These are phyloP conservation scores for Blepharisma japonicum DNA, from an alignment of 73 alveolate species.

Conservation along the genomic window DNA sequence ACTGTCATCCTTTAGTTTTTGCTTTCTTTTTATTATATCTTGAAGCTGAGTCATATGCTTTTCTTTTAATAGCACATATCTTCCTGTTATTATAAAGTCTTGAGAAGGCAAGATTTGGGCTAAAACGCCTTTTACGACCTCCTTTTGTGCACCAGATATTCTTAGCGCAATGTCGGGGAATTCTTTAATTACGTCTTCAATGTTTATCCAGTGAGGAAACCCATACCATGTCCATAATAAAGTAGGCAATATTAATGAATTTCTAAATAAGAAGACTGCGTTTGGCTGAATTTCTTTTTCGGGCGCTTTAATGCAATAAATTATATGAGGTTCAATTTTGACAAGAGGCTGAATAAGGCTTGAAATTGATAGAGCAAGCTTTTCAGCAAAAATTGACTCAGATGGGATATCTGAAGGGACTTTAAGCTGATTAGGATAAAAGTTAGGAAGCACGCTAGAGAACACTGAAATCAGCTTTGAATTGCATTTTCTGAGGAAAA, in stretches of 20 bases:
- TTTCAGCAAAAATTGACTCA: slow-evolving; percentile 7
- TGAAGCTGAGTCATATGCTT: background rate
- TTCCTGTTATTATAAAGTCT: background rate
- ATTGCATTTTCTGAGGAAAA: background rate
- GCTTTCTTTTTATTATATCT: background rate
- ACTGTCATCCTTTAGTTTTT: background rate
- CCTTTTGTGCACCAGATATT: background rate
- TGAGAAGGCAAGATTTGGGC: background rate
- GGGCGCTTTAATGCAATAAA: background rate
- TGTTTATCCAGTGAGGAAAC: background rate
- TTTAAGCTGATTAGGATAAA: background rate
- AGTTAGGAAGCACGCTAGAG: background rate
- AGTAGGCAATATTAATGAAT: background rate
- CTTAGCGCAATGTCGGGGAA: background rate
- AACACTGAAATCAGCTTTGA: too few relatives aligned
- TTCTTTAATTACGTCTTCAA: background rate
- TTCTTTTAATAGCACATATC: background rate
- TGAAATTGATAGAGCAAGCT: background rate
- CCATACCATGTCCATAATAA: slow-evolving; percentile 15
- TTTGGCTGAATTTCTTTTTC: background rate
- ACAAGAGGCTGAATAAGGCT: background rate
- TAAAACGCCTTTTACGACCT: background rate
- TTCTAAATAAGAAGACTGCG: background rate
- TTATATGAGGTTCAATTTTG: background rate
- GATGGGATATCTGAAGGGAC: background rate